phyloP scores from a whole-genome alignment of 78 protist genomes.

The Goniomonas avonlea region DNA sequence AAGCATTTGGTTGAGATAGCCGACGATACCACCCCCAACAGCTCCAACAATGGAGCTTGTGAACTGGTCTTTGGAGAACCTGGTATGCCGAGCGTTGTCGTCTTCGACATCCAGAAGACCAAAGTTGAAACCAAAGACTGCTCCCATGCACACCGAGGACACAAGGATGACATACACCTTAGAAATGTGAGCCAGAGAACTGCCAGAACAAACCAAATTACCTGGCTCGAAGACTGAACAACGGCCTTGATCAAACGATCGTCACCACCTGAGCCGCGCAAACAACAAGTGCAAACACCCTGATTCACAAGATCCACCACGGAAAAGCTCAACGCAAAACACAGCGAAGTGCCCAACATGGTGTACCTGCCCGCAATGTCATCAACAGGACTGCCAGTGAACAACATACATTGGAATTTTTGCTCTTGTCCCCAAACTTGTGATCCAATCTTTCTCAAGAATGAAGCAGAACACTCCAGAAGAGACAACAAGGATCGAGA shows the following conservation, averaged over 20 bases:
- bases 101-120: slow-evolving; percentile 18
- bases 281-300: too few relatives aligned
- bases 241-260: background rate
- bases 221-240: background rate
- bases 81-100: too few relatives aligned
- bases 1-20: too few relatives aligned
- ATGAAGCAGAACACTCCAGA: slow-evolving; percentile 4
- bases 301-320: background rate
- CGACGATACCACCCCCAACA: too few relatives aligned
- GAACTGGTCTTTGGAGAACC: too few relatives aligned
- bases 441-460: background rate
- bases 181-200: background rate
- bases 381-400: background rate
- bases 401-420: background rate
- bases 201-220: background rate
- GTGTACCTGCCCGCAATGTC: slow-evolving; percentile 18
- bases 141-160: slow-evolving; percentile 4
- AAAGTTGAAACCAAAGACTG: background rate
- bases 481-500: background rate
- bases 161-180: background rate
- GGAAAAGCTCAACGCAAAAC: slow-evolving; percentile 9
- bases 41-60: too few relatives aligned
- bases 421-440: too few relatives aligned
- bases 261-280: background rate
- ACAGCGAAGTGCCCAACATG: background rate